Base-by-base conservation (phyloP, 345 rosid genomes). In the Cardamine resedifolia region DNA sequence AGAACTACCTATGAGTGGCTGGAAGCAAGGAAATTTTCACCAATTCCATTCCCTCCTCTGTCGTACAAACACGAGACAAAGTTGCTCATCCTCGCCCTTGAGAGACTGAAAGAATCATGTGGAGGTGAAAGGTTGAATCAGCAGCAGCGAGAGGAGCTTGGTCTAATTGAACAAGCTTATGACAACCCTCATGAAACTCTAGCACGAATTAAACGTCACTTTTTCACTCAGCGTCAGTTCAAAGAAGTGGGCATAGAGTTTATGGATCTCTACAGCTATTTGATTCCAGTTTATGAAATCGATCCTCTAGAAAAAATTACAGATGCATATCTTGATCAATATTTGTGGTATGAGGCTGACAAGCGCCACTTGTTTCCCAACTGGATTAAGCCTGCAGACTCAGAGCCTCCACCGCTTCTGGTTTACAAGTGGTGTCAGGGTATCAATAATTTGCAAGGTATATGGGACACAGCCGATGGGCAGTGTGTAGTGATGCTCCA, bases 351-450 rank as follows among this genome's bases (percentile, higher is more conserved):
- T 67, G 99, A 95, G 81, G 99, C 96, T 24, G 99, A 95, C 77
- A 95, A 95, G 84, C 97, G 99, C 20, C 99, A 91, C 79, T 88
- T 95, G 67, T 95, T 95, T 71, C 99, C 99, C 51, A 95, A 95
- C 82, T 95, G 99, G 99, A 91, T 95, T 52, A 95, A 95, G 83
- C 99, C 97, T 76, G 99, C 99, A 18, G 99, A 95, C 86, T 91
- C 97, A 10, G 99, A 95, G 81, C 99, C 99, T 3, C 99, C 99
- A 9, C 99, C 99, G 1, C 89, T 95, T 73, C 83, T 95, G 79
- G 99, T 95, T 39, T 95, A 95, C 77, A 95, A 95, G 74, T 95
- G 99, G 99, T 95, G 99, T 68, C 99, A 95, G 72, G 99, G 99
- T 58, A 95, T 95, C 68, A 95, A 95, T 79, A 95, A 95, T 75